A percentile compares a stretch with the other conserved stretches of the same genome.
Conservation (phyloP, 78 protist genomes). For the Acrasis kona region DNA sequence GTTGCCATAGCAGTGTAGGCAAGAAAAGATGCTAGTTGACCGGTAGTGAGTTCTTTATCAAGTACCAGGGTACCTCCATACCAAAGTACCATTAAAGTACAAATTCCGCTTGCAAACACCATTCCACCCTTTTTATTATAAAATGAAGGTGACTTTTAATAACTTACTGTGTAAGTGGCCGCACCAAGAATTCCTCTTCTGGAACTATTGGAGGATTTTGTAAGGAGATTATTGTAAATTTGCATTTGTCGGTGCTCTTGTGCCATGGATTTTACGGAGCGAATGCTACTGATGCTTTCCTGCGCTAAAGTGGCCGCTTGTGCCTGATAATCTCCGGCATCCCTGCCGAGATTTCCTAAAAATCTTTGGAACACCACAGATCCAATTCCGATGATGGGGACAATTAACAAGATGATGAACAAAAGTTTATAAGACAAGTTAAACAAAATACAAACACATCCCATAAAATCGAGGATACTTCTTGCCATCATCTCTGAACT, state of each 20-base stretch:
- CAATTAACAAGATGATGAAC: neutral
- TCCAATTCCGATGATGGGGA: neutral
- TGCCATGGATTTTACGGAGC: conserved; percentile 61
- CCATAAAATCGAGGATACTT: neutral
- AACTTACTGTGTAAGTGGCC: no score
- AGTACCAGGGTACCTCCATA: neutral
- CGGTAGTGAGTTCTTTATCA: neutral
- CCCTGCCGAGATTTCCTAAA: conserved; percentile 8
- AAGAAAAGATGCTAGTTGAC: neutral
- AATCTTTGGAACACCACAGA: neutral
- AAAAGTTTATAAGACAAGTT: neutral
- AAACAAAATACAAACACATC: neutral
- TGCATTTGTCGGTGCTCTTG: neutral
- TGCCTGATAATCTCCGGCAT: conserved; percentile 51
- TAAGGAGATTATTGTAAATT: neutral
- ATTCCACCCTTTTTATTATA: no score
- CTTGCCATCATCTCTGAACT: neutral
- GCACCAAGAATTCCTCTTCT: neutral
- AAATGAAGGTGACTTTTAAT: no score
- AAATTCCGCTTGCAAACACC: neutral
- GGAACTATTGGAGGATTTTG: neutral
- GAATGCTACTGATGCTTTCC: conserved; percentile 36
- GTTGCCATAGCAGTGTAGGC: neutral
- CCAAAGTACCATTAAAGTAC: neutral
- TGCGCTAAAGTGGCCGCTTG: conserved; percentile 58